These are phyloP conservation scores for Oryza coarctata DNA, from an alignment of 176 grass and related monocot genomes.

Conservation along the genomic window DNA sequence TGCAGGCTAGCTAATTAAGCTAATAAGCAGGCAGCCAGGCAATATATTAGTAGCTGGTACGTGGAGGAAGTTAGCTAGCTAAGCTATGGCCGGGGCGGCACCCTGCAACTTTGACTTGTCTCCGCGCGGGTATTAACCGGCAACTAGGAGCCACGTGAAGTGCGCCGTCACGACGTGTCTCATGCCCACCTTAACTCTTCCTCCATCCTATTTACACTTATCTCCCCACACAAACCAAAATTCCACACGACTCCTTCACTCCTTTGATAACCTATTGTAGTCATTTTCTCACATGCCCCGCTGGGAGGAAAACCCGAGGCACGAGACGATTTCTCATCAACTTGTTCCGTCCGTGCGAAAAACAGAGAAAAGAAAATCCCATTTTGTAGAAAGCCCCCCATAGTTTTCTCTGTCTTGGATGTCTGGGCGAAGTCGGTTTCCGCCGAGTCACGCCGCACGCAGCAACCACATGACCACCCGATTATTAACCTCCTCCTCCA, in stretches of 20 bases:
- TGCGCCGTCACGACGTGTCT: slow-evolving; percentile 36
- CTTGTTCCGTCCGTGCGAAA: no score
- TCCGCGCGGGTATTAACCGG: no score
- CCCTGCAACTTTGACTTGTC: no score
- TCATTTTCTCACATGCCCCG: not conserved
- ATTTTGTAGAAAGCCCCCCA: not conserved
- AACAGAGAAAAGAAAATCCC: not conserved
- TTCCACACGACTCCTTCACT: slow-evolving; percentile 3
- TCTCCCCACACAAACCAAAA: slow-evolving; percentile 8
- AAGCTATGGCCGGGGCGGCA: no score
- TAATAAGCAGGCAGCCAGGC: no score
- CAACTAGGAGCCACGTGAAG: slow-evolving; percentile 34
- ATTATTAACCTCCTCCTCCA: no score
- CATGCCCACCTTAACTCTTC: not conserved
- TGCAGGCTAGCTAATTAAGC: no score
- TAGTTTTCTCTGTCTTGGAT: accelerated
- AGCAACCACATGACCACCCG: not conserved
- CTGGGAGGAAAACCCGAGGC: no score
- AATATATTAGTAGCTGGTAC: no score
- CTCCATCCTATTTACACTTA: not conserved
- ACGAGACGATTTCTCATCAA: no score
- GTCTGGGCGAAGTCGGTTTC: not conserved
- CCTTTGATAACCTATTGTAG: no score
- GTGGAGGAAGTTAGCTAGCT: no score
- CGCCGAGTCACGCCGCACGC: not conserved